phyloP scores from a whole-genome alignment of 768 basidiomycete genomes.

The Naematelia aurantialba region DNA sequence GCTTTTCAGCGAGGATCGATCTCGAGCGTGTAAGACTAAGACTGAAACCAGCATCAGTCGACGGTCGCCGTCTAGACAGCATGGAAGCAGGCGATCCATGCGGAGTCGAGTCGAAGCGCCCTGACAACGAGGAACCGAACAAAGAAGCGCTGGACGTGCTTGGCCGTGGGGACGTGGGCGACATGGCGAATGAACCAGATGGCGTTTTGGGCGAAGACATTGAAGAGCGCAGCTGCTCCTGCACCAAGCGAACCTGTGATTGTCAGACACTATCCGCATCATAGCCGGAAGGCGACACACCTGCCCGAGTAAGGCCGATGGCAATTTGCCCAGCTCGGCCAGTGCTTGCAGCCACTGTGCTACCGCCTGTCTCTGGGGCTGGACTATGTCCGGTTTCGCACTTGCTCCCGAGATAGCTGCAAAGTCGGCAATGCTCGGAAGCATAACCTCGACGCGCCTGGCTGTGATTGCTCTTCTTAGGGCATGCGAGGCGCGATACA shows the following conservation, averaged over 20 bases:
- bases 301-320: neutral
- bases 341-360: conserved; percentile 24
- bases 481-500: conserved; percentile 25
- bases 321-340: conserved; percentile 28
- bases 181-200: conserved; percentile 16
- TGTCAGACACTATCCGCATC: neutral
- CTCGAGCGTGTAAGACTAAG: neutral
- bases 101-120: conserved; percentile 26
- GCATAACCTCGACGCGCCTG: conserved; percentile 26
- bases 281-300: neutral
- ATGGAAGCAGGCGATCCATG: conserved; percentile 10
- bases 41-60: conserved; percentile 27
- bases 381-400: conserved; percentile 11
- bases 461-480: conserved; percentile 29
- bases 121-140: conserved; percentile 31
- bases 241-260: conserved; percentile 23
- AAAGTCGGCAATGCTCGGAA: conserved; percentile 38
- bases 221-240: conserved; percentile 20
- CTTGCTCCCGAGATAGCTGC: conserved; percentile 31
- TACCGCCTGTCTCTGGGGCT: conserved; percentile 23
- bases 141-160: conserved; percentile 12
- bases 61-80: conserved; percentile 25
- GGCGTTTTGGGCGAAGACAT: conserved; percentile 11
- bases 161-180: conserved; percentile 27
- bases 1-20: conserved; percentile 22